A percentile compares a stretch with the other conserved stretches of the same genome.
Conservation (phyloP, 2,329 filamentous ascomycete species). For the Elsinoe arachidis region DNA sequence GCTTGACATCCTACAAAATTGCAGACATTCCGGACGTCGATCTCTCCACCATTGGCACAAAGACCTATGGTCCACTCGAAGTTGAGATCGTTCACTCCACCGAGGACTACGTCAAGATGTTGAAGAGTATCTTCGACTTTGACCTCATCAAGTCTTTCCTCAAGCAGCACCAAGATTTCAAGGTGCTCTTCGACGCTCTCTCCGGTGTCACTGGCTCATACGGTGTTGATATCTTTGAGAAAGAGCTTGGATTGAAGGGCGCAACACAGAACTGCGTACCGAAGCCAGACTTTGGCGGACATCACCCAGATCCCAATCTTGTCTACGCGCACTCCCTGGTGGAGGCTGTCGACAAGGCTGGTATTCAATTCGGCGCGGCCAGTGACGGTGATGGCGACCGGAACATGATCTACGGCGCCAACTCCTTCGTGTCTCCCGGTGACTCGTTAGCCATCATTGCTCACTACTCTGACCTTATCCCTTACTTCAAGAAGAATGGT, state of each 20-base stretch:
- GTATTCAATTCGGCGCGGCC: constrained; percentile 91
- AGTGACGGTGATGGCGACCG: constrained; percentile 96
- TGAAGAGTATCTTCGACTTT: constrained; percentile 99
- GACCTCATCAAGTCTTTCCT: constrained; percentile 93
- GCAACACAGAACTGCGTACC: constrained; percentile 88
- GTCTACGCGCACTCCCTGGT: constrained; percentile 94
- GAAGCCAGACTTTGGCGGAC: constrained; percentile 89
- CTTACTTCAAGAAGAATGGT: constrained; percentile 96
- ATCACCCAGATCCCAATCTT: constrained; percentile 95
- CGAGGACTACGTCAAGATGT: constrained; percentile 83
- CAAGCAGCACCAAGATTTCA: constrained; percentile 78
- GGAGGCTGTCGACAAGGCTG: constrained; percentile 81
- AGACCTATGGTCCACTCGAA: constrained; percentile 77
- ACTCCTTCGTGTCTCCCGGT: constrained; percentile 91
- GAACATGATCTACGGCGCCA: constrained; percentile 99
- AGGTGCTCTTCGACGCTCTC: constrained; percentile 90
- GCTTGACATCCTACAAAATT: constrained; percentile 84
- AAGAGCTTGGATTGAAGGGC: constrained; percentile 76
- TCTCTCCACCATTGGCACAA: constrained; percentile 69
- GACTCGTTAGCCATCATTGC: constrained; percentile 94
- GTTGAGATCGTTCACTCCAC: constrained; percentile 94
- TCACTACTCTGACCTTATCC: constrained; percentile 91
- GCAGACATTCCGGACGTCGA: constrained; percentile 80
- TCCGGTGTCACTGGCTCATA: constrained; percentile 94
- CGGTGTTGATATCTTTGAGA: constrained; percentile 86